Evolutionary conservation across 164 flowering plant species (phyloP), one percentile per base, ranked within the genome.

Genomic region (Protea cynaroides): DNA sequence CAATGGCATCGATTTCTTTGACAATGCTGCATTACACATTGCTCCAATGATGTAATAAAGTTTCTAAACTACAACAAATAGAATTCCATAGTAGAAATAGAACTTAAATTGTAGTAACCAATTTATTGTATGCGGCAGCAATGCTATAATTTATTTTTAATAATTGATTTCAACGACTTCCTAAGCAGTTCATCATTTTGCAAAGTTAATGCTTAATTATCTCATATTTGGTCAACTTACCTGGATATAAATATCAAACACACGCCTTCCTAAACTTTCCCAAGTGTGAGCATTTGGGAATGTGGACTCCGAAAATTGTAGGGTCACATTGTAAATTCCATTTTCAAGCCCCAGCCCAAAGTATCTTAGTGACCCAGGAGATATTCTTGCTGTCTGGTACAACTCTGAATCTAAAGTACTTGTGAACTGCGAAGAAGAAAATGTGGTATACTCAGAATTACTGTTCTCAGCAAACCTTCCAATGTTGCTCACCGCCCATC

Each of bases 261-360:
- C 64, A 37, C 88, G 86, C 67, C 82, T 79, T 59, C 88, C 88
- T 57, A 72, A 76, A 58, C 84, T 78, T 63, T 59, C 29, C 88
- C 86, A 84, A 58, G 78, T 50, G 2, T 10, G 63, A 47, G 73
- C 1, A 53, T 73, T 44, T 14, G 17, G 17, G 53, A 81, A 58
- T 24, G 61, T 65, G 14, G 56, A 61, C 65, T 86, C 91, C 0
- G 84, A 84, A 72, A 86, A 86, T 63, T 76, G 84, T 21, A 86
- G 78, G 17, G 23, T 71, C 21, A 86, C 74, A 36, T 64, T 84
- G 76, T 86, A 86, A 69, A 76, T 77, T 4, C 92, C 92, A 71
- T 86, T 86, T 67, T 84, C 76, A 19, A 86, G 84, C 46, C 92
- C 89, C 54, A 86, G 56, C 0, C 89, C 87, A 70, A 82, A 83